Evolutionary conservation across 2,329 filamentous ascomycete genomes (phyloP).

Genomic region (Neonectria neomacrospora): DNA sequence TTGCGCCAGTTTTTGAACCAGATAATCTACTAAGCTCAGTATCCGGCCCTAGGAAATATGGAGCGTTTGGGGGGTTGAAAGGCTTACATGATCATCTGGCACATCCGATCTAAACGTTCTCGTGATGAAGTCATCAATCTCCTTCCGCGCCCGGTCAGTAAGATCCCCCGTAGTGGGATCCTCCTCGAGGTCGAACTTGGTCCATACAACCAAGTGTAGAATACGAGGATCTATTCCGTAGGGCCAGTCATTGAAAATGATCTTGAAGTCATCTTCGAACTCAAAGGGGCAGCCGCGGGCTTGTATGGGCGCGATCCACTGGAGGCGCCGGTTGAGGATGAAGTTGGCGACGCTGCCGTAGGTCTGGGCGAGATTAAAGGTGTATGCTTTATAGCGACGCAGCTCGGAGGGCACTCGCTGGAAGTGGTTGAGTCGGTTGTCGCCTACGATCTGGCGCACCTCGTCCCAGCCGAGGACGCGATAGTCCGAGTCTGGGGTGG

Average conservation of each 20-base stretch:
- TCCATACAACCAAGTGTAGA: slow-evolving; percentile 91
- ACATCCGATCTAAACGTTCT: slow-evolving; percentile 70
- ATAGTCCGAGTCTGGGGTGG: slow-evolving; percentile 76
- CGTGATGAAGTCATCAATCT: slow-evolving; percentile 78
- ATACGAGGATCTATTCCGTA: slow-evolving; percentile 85
- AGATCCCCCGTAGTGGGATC: slow-evolving; percentile 73
- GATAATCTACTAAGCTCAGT: slow-evolving; percentile 46
- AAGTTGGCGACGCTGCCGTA: slow-evolving; percentile 85
- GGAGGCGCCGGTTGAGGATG: slow-evolving; percentile 74
- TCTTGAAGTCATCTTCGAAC: slow-evolving; percentile 69
- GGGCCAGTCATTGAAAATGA: slow-evolving; percentile 93
- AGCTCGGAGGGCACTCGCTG: slow-evolving; percentile 81
- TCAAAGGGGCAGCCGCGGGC: slow-evolving; percentile 55
- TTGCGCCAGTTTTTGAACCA: slow-evolving; percentile 82
- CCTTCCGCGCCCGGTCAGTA: slow-evolving; percentile 68
- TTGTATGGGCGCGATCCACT: slow-evolving; percentile 67
- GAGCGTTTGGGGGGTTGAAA: background rate
- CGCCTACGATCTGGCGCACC: slow-evolving; percentile 69
- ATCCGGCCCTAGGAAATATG: background rate
- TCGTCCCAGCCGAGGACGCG: slow-evolving; percentile 73
- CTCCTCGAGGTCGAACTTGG: slow-evolving; percentile 83
- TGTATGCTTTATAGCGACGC: slow-evolving; percentile 80
- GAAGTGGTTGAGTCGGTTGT: slow-evolving; percentile 80
- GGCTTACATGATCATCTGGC: slow-evolving; percentile 63
- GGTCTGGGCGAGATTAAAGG: slow-evolving; percentile 68